Evolutionary conservation across 805 yeast genomes (phyloP), one percentile per base, ranked within the genome.

Genomic region (Metschnikowia borealis): DNA sequence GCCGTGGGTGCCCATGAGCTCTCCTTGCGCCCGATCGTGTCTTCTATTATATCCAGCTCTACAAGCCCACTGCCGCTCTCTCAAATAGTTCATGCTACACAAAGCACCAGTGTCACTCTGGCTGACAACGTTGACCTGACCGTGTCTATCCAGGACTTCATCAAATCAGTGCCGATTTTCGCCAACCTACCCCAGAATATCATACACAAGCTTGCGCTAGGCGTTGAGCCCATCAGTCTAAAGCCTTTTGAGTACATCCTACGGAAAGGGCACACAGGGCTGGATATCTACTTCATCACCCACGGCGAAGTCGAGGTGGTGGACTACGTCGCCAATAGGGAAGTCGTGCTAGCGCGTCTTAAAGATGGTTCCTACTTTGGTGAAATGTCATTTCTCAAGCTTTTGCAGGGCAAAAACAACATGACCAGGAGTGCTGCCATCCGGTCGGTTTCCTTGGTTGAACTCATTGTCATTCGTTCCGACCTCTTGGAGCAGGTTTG

Each of bases 281-380:
- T 82, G 23, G 89, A 85, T 54, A 81, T 87, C 26, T 86, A 76
- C 62, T 84, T 86, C 59, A 76, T 86, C 23, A 78, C 83, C 7
- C 74, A 70, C 55, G 94, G 94, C 8, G 84, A 81, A 57, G 87
- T 85, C 5, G 91, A 87, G 62, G 88, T 85, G 0, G 51, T 85
- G 7, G 81, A 67, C 49, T 46, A 45, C 34, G 41, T 37, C 31
- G n/a, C 26, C 36, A 46, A 47, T 33, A 66, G 68, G 17, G 80
- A 76, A 47, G 65, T 67, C 34, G 69, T 77, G 1, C 62, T 82
- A 36, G 89, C 87, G 3, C 73, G 88, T 50, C 67, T 87, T 23
- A 75, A 80, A 2, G 66, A 80, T 14, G 88, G 87, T 18, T 77
- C 82, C 33, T 85, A 83, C 65, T 85, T 86, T 67, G 94, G 94